These are phyloP conservation scores for Capronia americana DNA, from an alignment of 2,329 filamentous ascomycete genomes.

Conservation along the genomic window DNA sequence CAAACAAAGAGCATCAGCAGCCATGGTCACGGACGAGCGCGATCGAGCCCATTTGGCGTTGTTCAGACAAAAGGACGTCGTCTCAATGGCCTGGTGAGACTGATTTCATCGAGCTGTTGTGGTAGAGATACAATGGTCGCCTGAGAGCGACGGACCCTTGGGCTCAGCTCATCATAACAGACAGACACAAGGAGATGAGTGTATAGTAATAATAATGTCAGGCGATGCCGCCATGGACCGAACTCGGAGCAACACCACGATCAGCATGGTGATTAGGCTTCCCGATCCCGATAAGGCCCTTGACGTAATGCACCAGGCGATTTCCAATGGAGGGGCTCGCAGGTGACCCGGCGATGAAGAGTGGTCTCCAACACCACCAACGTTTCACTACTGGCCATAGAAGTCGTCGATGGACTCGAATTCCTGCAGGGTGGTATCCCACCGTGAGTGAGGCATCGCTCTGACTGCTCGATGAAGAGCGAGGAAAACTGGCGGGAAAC, in stretches of 20 bases:
- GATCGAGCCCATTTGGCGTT: constrained; percentile 18
- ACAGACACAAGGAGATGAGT: neutral
- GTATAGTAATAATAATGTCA: constrained; percentile 20
- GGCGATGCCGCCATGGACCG: constrained; percentile 10
- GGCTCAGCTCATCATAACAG: constrained; percentile 2
- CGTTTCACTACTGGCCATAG: neutral
- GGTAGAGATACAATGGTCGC: neutral
- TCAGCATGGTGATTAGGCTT: neutral
- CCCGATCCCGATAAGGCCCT: constrained; percentile 13
- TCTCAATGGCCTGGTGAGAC: neutral
- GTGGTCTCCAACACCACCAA: neutral
- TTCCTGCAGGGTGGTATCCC: neutral
- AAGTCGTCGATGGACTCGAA: neutral
- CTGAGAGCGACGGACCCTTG: neutral
- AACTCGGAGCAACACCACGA: constrained; percentile 9
- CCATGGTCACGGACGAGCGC: constrained; percentile 19
- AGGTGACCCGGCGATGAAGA: neutral
- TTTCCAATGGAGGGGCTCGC: neutral
- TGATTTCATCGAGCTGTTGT: neutral
- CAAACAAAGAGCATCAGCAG: constrained; percentile 18
- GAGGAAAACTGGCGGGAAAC: constrained; percentile 7
- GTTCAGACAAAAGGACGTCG: neutral
- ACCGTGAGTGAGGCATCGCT: neutral
- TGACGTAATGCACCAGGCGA: constrained; percentile 12
- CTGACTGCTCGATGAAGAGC: neutral